Evolutionary conservation across 2,329 filamentous ascomycete genomes (phyloP).

Genomic region (Chalara sp.): DNA sequence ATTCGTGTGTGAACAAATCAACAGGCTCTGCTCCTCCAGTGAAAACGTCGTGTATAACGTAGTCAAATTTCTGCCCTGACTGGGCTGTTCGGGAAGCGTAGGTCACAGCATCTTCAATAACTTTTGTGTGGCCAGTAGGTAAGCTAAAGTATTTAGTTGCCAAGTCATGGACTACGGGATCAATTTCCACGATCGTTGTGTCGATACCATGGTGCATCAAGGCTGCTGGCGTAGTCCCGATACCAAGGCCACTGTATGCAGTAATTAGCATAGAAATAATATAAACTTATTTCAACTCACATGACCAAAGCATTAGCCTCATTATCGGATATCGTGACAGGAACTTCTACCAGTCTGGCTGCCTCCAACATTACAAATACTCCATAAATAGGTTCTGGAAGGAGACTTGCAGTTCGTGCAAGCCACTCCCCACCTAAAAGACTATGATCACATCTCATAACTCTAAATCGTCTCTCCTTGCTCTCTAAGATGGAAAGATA

Average conservation of each 20-base stretch:
- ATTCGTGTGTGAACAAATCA: conserved; percentile 79
- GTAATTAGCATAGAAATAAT: conserved; percentile 15
- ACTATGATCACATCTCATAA: conserved; percentile 90
- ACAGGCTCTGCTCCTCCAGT: conserved; percentile 92
- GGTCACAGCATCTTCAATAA: conserved; percentile 75
- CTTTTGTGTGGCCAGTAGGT: conserved; percentile 67
- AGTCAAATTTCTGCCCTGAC: conserved; percentile 58
- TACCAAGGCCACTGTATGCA: conserved; percentile 66
- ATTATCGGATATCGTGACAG: conserved; percentile 41
- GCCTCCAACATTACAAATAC: conserved; percentile 97
- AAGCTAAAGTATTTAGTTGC: conserved; percentile 79
- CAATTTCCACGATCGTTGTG: conserved; percentile 92
- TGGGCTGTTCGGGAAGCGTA: conserved; percentile 48
- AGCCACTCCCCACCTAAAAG: conserved; percentile 90
- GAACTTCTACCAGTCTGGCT: conserved; percentile 67
- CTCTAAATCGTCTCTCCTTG: conserved; percentile 60
- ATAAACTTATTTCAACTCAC: conserved; percentile 39
- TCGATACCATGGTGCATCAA: conserved; percentile 82
- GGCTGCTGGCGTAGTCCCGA: conserved; percentile 85
- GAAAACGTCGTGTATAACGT: conserved; percentile 96
- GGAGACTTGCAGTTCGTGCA: conserved; percentile 50
- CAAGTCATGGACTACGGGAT: conserved; percentile 80
- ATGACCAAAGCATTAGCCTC: conserved; percentile 78
- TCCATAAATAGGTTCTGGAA: conserved; percentile 88
- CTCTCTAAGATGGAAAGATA: conserved; percentile 90